Base-by-base conservation (phyloP, 1,284 basidiomycete species). In the Ceratobasidium sp. region DNA sequence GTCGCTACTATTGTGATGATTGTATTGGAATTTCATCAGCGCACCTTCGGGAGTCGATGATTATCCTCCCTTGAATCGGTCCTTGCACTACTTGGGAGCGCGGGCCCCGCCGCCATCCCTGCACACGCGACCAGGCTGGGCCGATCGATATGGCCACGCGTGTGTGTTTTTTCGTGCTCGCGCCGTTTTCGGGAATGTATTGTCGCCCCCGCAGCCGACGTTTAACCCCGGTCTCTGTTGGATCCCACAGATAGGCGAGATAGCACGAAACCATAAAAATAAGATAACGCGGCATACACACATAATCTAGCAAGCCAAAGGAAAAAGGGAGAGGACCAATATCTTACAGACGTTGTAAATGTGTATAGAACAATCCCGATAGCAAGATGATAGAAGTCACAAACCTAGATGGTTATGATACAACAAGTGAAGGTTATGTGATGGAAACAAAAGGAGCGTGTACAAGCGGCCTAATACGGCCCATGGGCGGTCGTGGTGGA, bases 101-200 rank as follows among this genome's bases (percentile, higher is more conserved):
- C 74, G 83, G 25, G 76, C 81, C 78, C 83, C 1, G 79, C 84
- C 7, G 73, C 77, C 8, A 96, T 94, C 78, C 92, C 93, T 28
- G 40, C 23, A 25, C 23, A 61, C 42, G 46, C 46, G 46, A 54
- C n/a, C 28, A n/a, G 12, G 21, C 63, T 8, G 21, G 7, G 33
- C 63, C 63, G 51, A 66, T 66, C 63, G 63, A 66, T 66, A 36
- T 18, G 63, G 23, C 48, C 23, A 38, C 51, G 40, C 40, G 59
- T 18, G 23, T 28, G n/a, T 46, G 28, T 46, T 61, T 61, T 61
- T 61, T 60, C 9, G 11, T 8, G 14, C 21, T 59, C 23, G 59
- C 38, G 12, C 42, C 40, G 21, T 28, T 30, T 46, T 42, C 23
- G 23, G 12, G 14, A 25, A 46, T 61, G 59, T 36, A 30, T 23